phyloP scores from a whole-genome alignment of 495 filamentous ascomycete genomes.

The Talaromyces borbonicus region DNA sequence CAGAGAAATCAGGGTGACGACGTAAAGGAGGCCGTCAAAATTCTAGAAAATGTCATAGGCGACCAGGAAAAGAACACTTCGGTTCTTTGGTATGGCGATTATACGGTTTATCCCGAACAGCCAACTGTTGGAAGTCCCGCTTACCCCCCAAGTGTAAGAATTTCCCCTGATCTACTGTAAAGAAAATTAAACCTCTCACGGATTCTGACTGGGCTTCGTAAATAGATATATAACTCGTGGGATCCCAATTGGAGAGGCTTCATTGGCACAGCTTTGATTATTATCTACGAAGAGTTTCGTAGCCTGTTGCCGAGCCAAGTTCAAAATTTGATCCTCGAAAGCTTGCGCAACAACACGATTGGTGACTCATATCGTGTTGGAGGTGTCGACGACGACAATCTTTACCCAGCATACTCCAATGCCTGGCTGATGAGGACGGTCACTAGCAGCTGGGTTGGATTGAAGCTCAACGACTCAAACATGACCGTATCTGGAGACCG shows the following conservation, averaged over 20 bases:
- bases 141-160: slow-evolving; percentile 16
- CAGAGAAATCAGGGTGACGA: slow-evolving; percentile 26
- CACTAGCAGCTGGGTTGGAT: slow-evolving; percentile 25
- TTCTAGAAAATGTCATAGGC: slow-evolving; percentile 28
- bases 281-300: slow-evolving; percentile 29
- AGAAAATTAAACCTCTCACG: no score
- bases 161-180: neutral
- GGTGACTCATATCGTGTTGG: slow-evolving; percentile 34
- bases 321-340: slow-evolving; percentile 20
- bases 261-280: slow-evolving; percentile 29
- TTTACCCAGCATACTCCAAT: slow-evolving; percentile 35
- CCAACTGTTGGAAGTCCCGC: slow-evolving; percentile 24
- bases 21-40: slow-evolving; percentile 24
- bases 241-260: slow-evolving; percentile 37
- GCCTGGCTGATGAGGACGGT: slow-evolving; percentile 35
- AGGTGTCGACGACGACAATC: slow-evolving; percentile 32
- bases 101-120: slow-evolving; percentile 27
- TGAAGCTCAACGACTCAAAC: slow-evolving; percentile 24
- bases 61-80: slow-evolving; percentile 26
- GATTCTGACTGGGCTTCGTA: neutral
- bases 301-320: slow-evolving; percentile 19
- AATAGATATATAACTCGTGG: slow-evolving; percentile 26
- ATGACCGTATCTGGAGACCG: slow-evolving; percentile 26
- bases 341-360: slow-evolving; percentile 24
- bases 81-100: slow-evolving; percentile 29